phyloP scores from a whole-genome alignment of 2,329 filamentous ascomycete genomes.

The Chaetoscypha palmicola region DNA sequence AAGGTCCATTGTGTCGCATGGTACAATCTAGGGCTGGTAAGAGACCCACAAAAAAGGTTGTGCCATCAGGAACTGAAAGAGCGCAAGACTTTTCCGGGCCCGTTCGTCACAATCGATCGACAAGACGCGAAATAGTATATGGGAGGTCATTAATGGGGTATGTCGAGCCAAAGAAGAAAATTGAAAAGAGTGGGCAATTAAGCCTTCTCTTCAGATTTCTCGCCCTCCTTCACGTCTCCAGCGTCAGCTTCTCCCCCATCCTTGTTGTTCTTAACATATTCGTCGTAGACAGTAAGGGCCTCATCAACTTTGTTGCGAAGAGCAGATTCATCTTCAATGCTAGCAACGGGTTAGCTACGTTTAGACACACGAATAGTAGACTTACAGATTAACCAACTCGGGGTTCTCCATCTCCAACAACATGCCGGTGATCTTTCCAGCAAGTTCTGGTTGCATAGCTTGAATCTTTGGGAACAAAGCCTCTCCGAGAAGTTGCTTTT shows the following conservation, averaged over 20 bases:
- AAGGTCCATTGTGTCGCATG: slow-evolving; percentile 11
- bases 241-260: slow-evolving; percentile 31
- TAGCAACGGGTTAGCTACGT: slow-evolving; percentile 35
- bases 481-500: slow-evolving; percentile 99
- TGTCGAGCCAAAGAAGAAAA: slow-evolving; percentile 7
- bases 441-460: slow-evolving; percentile 86
- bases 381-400: slow-evolving; percentile 93
- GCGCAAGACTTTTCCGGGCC: slow-evolving; percentile 29
- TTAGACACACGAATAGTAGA: slow-evolving; percentile 29
- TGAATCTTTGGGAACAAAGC: slow-evolving; percentile 98
- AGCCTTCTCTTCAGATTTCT: slow-evolving; percentile 46
- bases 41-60: slow-evolving; percentile 20
- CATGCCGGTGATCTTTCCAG: slow-evolving; percentile 99
- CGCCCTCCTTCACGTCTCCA: slow-evolving; percentile 41
- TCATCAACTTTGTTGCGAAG: slow-evolving; percentile 95
- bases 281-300: slow-evolving; percentile 93
- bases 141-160: slow-evolving; percentile 14
- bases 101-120: slow-evolving; percentile 28
- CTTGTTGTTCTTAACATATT: slow-evolving; percentile 74
- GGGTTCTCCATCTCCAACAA: slow-evolving; percentile 97
- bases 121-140: slow-evolving; percentile 25
- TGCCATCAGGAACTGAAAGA: slow-evolving; percentile 20
- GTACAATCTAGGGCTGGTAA: slow-evolving; percentile 6
- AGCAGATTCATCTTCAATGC: slow-evolving; percentile 81
- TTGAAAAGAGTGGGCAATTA: slow-evolving; percentile 33